These are phyloP conservation scores for Phialophora tarda DNA, from an alignment of 2,329 filamentous ascomycete genomes.

Conservation along the genomic window DNA sequence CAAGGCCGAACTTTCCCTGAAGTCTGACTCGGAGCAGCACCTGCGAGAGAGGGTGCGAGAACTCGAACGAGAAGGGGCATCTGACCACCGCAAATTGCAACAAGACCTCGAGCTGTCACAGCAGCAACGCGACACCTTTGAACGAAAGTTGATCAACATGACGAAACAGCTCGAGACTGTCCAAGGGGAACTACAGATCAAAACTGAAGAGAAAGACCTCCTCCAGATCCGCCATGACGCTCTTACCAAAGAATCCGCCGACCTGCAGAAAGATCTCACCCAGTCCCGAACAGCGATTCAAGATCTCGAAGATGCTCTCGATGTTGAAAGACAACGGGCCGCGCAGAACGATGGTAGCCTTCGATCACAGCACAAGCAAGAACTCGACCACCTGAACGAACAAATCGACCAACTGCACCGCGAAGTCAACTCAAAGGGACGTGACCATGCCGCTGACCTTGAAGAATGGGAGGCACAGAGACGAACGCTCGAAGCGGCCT, in stretches of 20 bases:
- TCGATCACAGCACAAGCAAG: conserved; percentile 59
- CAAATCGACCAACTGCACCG: conserved; percentile 67
- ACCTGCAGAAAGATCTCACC: conserved; percentile 69
- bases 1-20: conserved; percentile 52
- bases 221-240: conserved; percentile 72
- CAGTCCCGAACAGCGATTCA: conserved; percentile 51
- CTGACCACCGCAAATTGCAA: conserved; percentile 47
- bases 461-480: conserved; percentile 75
- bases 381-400: conserved; percentile 60
- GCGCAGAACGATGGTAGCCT: conserved; percentile 67
- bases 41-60: conserved; percentile 52
- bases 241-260: conserved; percentile 67
- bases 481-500: conserved; percentile 68
- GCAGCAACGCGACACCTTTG: conserved; percentile 54
- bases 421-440: conserved; percentile 71
- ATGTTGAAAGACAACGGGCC: conserved; percentile 63
- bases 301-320: conserved; percentile 57
- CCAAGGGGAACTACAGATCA: conserved; percentile 64
- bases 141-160: conserved; percentile 50
- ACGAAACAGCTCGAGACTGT: conserved; percentile 57
- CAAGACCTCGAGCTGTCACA: conserved; percentile 52
- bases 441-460: conserved; percentile 71
- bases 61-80: conserved; percentile 48
- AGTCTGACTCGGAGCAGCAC: conserved; percentile 48
- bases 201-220: conserved; percentile 68